A percentile compares a stretch with the other conserved stretches of the same genome.
phyloP scores from a whole-genome alignment of 306 rosid genomes.

The Fagus sylvatica region DNA sequence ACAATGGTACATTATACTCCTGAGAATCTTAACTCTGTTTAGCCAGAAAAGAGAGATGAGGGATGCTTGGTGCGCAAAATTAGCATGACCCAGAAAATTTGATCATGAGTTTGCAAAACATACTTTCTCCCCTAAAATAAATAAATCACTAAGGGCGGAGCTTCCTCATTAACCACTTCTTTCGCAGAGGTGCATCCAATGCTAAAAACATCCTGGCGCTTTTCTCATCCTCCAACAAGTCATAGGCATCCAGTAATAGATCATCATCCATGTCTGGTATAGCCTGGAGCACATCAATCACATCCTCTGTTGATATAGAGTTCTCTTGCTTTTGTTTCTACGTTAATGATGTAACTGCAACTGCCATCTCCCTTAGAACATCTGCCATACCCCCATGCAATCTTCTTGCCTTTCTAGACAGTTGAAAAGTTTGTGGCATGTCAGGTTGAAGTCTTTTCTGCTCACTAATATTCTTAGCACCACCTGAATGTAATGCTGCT shows the following conservation, averaged over 20 bases:
- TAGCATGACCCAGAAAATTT: no score
- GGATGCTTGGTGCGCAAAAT: no score
- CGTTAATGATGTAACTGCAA: conserved; percentile 40
- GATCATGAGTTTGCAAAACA: no score
- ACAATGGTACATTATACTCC: no score
- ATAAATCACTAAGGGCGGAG: conserved; percentile 33
- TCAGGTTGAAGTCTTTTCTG: conserved; percentile 30
- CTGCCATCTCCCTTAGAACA: conserved; percentile 34
- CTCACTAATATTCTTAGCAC: conserved; percentile 25
- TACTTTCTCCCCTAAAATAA: no score
- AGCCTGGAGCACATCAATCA: conserved; percentile 37
- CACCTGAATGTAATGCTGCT: background rate
- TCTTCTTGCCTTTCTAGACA: conserved; percentile 35
- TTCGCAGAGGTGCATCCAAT: conserved; percentile 38
- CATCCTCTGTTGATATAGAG: conserved; percentile 36
- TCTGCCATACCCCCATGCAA: conserved; percentile 15
- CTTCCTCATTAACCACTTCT: conserved; percentile 51
- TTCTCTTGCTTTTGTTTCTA: conserved; percentile 53
- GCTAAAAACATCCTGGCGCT: conserved; percentile 54
- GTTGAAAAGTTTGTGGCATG: conserved; percentile 19
- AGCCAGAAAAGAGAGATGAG: no score
- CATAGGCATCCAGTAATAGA: conserved; percentile 46
- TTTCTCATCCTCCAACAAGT: conserved; percentile 52
- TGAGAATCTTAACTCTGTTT: no score
- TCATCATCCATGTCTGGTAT: conserved; percentile 56